phyloP scores from a whole-genome alignment of 441 rosid genomes.

The Francoa sonchifolia region DNA sequence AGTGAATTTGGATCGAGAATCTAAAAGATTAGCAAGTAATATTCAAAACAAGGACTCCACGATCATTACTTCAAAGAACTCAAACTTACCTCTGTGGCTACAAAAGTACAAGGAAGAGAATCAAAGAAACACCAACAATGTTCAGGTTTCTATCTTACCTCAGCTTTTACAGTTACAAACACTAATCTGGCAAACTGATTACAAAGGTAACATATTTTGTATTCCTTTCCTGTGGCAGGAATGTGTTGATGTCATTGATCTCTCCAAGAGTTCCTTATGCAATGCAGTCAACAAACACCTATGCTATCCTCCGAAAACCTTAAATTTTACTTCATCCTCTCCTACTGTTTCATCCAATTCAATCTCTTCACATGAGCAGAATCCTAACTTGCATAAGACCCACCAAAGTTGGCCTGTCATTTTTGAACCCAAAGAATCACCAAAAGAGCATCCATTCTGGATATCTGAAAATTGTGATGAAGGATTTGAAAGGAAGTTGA shows the following conservation, averaged over 20 bases:
- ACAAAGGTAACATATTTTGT: neutral
- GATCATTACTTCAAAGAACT: conserved; percentile 11
- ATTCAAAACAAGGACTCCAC: conserved; percentile 14
- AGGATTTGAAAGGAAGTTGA: conserved; percentile 16
- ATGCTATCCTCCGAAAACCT: conserved; percentile 15
- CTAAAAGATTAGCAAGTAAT: conserved; percentile 15
- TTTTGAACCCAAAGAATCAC: conserved; percentile 19
- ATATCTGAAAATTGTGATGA: conserved; percentile 19
- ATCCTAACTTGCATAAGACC: conserved; percentile 9
- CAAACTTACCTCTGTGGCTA: conserved; percentile 55
- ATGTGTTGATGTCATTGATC: conserved; percentile 16
- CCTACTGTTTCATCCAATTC: conserved; percentile 27
- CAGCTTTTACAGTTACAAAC: neutral
- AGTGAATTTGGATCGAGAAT: conserved; percentile 20
- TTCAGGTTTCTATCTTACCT: conserved; percentile 22
- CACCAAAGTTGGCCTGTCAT: conserved; percentile 31
- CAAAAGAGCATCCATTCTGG: conserved; percentile 31
- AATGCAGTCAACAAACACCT: conserved; percentile 14
- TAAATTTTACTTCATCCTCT: conserved; percentile 30
- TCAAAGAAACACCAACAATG: conserved; percentile 12
- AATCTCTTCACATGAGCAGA: conserved; percentile 23
- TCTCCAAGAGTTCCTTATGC: conserved; percentile 24
- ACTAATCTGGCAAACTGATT: too few species aligned
- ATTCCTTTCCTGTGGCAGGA: conserved; percentile 13
- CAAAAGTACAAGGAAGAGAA: conserved; percentile 40